Conservation (phyloP, 2,329 filamentous ascomycete species). For the Cyphellophora attinorum region DNA sequence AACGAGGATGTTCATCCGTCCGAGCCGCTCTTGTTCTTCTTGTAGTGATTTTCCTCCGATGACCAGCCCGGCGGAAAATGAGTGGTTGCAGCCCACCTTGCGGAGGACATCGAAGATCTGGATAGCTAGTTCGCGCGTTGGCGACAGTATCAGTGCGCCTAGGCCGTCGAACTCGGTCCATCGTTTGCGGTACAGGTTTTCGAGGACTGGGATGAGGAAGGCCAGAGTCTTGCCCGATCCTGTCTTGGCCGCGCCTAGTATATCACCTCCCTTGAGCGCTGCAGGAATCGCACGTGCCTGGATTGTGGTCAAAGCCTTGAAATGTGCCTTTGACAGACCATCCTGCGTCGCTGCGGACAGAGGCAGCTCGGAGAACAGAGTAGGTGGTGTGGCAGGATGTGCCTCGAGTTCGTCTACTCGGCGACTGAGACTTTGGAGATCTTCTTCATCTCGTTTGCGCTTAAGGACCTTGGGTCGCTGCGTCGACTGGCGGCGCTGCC, state of each 20-base stretch:
- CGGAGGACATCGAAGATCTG: slow-evolving; percentile 93
- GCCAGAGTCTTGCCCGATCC: slow-evolving; percentile 92
- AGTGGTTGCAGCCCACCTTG: slow-evolving; percentile 80
- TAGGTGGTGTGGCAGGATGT: slow-evolving; percentile 38
- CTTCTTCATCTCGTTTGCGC: slow-evolving; percentile 36
- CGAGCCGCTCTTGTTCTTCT: slow-evolving; percentile 75
- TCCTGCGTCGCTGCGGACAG: slow-evolving; percentile 70
- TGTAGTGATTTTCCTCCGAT: slow-evolving; percentile 88
- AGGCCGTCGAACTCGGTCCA: slow-evolving; percentile 89
- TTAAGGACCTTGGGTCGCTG: slow-evolving; percentile 26
- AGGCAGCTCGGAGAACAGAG: slow-evolving; percentile 73
- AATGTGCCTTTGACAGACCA: slow-evolving; percentile 79
- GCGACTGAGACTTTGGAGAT: slow-evolving; percentile 31
- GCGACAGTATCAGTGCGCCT: slow-evolving; percentile 84
- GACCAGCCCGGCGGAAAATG: slow-evolving; percentile 83
- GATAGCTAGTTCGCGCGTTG: slow-evolving; percentile 87
- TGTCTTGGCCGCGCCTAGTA: slow-evolving; percentile 90
- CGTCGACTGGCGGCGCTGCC: neutral
- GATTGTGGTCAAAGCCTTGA: slow-evolving; percentile 82
- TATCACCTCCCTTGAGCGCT: slow-evolving; percentile 75
- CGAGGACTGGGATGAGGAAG: slow-evolving; percentile 83
- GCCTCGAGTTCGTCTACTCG: slow-evolving; percentile 34
- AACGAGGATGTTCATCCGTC: slow-evolving; percentile 92
- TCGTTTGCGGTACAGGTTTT: slow-evolving; percentile 79
- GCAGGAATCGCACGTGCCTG: slow-evolving; percentile 82